Evolutionary conservation across 2,329 filamentous ascomycete species (phyloP).

Genomic region (Pezicula rhizophila): DNA sequence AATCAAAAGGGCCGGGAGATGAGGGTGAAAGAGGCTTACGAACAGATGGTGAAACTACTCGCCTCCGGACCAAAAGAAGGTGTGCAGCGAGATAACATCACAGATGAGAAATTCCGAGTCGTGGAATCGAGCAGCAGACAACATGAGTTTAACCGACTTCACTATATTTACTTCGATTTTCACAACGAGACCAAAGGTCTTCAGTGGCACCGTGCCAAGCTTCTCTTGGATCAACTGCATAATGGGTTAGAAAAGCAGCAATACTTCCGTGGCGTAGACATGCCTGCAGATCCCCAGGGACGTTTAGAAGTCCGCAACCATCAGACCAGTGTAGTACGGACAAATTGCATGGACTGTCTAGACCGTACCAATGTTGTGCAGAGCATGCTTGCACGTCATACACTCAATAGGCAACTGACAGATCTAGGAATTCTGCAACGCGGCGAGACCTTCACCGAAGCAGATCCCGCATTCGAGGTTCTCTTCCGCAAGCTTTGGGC

Average conservation of each 20-base stretch:
- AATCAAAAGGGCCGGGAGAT: slow-evolving; percentile 93
- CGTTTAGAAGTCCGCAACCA: slow-evolving; percentile 72
- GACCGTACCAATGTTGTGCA: slow-evolving; percentile 98
- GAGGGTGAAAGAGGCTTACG: slow-evolving; percentile 86
- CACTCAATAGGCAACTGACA: slow-evolving; percentile 79
- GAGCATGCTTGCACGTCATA: slow-evolving; percentile 89
- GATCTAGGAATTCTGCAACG: slow-evolving; percentile 74
- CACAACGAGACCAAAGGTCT: slow-evolving; percentile 96
- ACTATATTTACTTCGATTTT: slow-evolving; percentile 98
- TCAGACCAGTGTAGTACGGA: slow-evolving; percentile 88
- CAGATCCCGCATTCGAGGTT: slow-evolving; percentile 77
- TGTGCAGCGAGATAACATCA: slow-evolving; percentile 57
- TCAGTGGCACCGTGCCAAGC: slow-evolving; percentile 84
- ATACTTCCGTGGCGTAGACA: slow-evolving; percentile 90
- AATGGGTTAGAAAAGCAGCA: slow-evolving; percentile 71
- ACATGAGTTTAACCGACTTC: slow-evolving; percentile 71
- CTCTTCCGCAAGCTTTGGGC: slow-evolving; percentile 98
- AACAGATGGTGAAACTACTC: slow-evolving; percentile 76
- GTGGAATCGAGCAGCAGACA: slow-evolving; percentile 57
- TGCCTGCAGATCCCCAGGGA: slow-evolving; percentile 64
- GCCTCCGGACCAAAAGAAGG: slow-evolving; percentile 63
- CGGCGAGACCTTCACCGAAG: slow-evolving; percentile 69
- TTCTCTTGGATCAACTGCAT: slow-evolving; percentile 76
- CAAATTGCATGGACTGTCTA: slow-evolving; percentile 99
- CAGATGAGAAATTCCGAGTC: slow-evolving; percentile 74